Percentiles rank a stretch among this genome's conserved stretches.
Conservation (phyloP, 306 rosid genomes). For the Prunus armeniaca region DNA sequence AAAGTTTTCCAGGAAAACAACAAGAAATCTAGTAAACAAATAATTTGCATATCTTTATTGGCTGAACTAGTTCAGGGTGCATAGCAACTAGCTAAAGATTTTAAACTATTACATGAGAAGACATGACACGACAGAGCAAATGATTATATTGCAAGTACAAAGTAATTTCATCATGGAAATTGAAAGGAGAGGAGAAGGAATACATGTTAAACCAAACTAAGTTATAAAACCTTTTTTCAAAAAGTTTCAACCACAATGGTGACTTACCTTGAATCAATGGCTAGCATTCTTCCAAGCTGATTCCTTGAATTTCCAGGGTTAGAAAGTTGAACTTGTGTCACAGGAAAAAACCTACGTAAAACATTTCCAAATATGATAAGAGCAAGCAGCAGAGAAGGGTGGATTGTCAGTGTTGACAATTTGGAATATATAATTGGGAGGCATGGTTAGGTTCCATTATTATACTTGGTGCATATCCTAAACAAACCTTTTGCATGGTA, state of each 20-base stretch:
- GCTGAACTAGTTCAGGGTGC: neutral
- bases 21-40: neutral
- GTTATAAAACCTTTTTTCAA: conserved; percentile 16
- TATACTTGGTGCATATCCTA: neutral
- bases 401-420: neutral
- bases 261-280: conserved; percentile 73
- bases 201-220: conserved; percentile 1
- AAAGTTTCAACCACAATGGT: conserved; percentile 13
- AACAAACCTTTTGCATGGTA: neutral
- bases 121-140: neutral
- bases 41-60: neutral
- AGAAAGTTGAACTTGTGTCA: conserved; percentile 73
- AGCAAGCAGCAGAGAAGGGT: neutral
- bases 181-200: neutral
- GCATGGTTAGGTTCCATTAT: neutral
- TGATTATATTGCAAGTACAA: neutral
- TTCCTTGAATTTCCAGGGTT: conserved; percentile 71
- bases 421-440: neutral
- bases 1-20: neutral
- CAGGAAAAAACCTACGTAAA: conserved; percentile 65
- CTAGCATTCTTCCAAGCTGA: conserved; percentile 83
- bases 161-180: neutral
- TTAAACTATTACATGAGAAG: neutral
- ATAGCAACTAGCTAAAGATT: neutral
- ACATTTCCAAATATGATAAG: neutral